These are phyloP conservation scores for Mycena crocata DNA, from an alignment of 768 basidiomycete genomes.

Conservation along the genomic window DNA sequence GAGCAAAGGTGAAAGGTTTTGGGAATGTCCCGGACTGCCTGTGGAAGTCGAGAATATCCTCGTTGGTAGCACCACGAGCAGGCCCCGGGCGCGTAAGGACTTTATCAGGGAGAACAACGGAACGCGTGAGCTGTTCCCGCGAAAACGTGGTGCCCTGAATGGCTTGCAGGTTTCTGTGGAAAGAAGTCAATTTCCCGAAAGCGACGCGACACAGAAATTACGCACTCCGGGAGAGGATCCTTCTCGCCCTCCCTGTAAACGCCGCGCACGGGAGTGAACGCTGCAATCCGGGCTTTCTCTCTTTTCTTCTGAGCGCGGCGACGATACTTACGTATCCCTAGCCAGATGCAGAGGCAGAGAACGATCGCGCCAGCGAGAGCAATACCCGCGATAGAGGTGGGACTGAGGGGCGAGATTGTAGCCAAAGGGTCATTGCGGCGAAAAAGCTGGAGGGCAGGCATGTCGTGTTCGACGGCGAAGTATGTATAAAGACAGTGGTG, in stretches of 20 bases:
- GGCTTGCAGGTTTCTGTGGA: constrained; percentile 17
- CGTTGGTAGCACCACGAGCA: constrained; percentile 43
- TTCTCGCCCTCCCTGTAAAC: constrained; percentile 48
- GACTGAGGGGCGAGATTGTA: constrained; percentile 26
- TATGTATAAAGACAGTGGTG: constrained; percentile 14
- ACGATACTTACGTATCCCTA: constrained; percentile 54
- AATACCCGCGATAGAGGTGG: constrained; percentile 64
- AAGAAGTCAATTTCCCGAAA: not conserved
- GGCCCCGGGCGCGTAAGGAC: constrained; percentile 54
- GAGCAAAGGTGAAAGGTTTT: constrained; percentile 56
- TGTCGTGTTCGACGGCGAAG: constrained; percentile 18
- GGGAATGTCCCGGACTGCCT: constrained; percentile 55
- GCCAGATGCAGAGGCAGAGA: constrained; percentile 54
- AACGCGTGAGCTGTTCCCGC: constrained; percentile 54
- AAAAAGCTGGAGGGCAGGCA: constrained; percentile 29
- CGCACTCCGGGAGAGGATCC: constrained; percentile 37
- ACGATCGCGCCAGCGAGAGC: constrained; percentile 56
- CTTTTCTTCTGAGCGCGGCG: constrained; percentile 51
- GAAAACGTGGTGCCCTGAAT: constrained; percentile 47
- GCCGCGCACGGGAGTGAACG: constrained; percentile 63
- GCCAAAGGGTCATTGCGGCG: constrained; percentile 23
- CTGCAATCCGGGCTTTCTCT: constrained; percentile 51
- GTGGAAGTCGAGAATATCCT: constrained; percentile 60
- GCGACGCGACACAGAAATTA: not conserved
- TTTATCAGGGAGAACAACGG: constrained; percentile 66